Percentiles rank a stretch among this genome's conserved stretches.
Conservation (phyloP, 2,329 filamentous ascomycete genomes). For the Grosmannia clavigera region DNA sequence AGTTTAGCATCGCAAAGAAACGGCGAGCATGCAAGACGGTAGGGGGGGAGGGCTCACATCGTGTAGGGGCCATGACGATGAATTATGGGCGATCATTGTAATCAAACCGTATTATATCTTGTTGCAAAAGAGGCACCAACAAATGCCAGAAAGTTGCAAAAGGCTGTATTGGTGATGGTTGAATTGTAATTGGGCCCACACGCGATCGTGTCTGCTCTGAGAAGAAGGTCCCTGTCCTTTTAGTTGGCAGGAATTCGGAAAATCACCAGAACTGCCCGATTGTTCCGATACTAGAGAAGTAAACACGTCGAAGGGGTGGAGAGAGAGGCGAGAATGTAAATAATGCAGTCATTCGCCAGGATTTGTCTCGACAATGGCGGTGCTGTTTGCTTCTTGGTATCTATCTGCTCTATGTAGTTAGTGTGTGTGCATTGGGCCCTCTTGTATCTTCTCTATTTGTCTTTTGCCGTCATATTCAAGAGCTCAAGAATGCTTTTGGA, state of each 20-base stretch:
- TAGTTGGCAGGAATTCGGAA: background rate
- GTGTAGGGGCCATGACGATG: conserved; percentile 36
- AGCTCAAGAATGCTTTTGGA: background rate
- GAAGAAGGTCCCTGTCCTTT: background rate
- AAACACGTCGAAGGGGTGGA: background rate
- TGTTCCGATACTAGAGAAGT: background rate
- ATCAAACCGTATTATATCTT: background rate
- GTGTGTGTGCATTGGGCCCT: background rate
- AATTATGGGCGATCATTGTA: conserved; percentile 29
- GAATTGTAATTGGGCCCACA: background rate
- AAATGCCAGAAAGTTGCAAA: background rate
- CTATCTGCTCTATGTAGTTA: background rate
- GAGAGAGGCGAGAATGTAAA: background rate
- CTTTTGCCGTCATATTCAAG: background rate
- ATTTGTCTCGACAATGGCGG: background rate
- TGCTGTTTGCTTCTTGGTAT: background rate
- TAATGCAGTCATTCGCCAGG: background rate
- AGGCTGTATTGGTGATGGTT: background rate
- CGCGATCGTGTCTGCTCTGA: background rate
- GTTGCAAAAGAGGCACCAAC: background rate
- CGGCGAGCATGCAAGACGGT: background rate
- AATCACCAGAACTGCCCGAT: background rate
- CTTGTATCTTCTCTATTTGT: background rate
- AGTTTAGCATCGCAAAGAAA: background rate
- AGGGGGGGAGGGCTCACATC: conserved; percentile 24